phyloP scores from a whole-genome alignment of 2,329 filamentous ascomycete genomes.

The Rhytidhysteron rufulum region DNA sequence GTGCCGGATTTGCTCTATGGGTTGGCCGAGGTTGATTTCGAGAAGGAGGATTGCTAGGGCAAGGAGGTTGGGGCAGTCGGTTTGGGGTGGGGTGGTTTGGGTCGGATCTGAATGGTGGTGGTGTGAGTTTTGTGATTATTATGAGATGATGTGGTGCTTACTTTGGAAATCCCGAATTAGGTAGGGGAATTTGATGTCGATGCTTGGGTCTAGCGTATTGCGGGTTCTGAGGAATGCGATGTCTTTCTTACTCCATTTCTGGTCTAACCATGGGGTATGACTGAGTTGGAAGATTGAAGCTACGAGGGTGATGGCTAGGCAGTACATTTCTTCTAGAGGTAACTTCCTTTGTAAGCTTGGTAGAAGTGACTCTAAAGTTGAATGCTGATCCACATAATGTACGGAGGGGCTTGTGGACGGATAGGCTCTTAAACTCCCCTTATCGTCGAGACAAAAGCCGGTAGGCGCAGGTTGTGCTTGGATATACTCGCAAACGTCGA shows the following conservation, averaged over 20 bases:
- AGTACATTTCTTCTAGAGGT: background rate
- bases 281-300: background rate
- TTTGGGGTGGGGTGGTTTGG: no score
- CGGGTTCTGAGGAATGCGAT: background rate
- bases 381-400: background rate
- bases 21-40: background rate
- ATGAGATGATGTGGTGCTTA: slow-evolving; percentile 1
- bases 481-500: background rate
- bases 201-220: background rate
- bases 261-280: background rate
- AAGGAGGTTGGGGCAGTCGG: slow-evolving; percentile 2
- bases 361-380: background rate
- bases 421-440: background rate
- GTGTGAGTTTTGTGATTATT: no score
- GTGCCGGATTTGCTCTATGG: background rate
- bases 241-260: background rate
- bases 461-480: background rate
- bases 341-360: background rate
- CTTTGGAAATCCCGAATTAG: slow-evolving; percentile 1
- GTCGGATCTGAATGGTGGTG: no score
- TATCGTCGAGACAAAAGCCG: background rate
- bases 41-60: slow-evolving; percentile 1
- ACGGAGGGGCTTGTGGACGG: background rate
- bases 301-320: background rate
- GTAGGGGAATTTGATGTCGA: slow-evolving; percentile 7